Percentiles rank a stretch among this genome's conserved stretches.
Evolutionary conservation across 345 rosid genomes (phyloP).

Genomic region (Corymbia maculata): DNA sequence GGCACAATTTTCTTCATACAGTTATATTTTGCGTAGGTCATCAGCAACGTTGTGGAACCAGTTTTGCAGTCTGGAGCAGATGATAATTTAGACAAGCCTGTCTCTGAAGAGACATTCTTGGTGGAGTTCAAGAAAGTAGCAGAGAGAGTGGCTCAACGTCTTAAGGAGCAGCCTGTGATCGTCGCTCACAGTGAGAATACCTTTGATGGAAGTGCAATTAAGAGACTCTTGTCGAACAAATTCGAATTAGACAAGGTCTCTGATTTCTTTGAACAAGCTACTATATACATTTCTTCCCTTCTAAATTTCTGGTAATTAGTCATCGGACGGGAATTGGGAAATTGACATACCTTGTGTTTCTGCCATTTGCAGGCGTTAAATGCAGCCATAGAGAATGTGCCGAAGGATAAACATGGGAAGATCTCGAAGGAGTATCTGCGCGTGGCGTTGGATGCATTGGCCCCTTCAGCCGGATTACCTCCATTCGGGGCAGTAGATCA

Average conservation of each 20-base stretch:
- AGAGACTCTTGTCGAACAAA: slow-evolving; percentile 65
- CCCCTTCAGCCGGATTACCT: slow-evolving; percentile 73
- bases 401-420: slow-evolving; percentile 64
- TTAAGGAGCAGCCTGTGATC: slow-evolving; percentile 87
- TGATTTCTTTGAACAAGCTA: not conserved
- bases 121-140: slow-evolving; percentile 59
- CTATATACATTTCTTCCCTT: not conserved
- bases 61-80: slow-evolving; percentile 28
- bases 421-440: slow-evolving; percentile 57
- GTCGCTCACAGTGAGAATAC: slow-evolving; percentile 87
- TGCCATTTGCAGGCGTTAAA: slow-evolving; percentile 40
- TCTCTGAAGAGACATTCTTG: slow-evolving; percentile 47
- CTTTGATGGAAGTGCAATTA: slow-evolving; percentile 78
- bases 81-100: slow-evolving; percentile 23
- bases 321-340: not conserved
- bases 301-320: not conserved
- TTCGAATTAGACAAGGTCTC: slow-evolving; percentile 79
- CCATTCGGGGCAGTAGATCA: slow-evolving; percentile 76
- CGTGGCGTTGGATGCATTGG: slow-evolving; percentile 51
- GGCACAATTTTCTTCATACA: not conserved
- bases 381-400: slow-evolving; percentile 37
- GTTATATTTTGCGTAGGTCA: slow-evolving; percentile 32
- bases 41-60: slow-evolving; percentile 68
- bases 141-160: slow-evolving; percentile 57
- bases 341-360: not conserved